Percentiles rank a stretch among this genome's conserved stretches.
These are phyloP conservation scores for Aegilops bicornis DNA, from an alignment of 176 grass and related monocot species.

Conservation along the genomic window DNA sequence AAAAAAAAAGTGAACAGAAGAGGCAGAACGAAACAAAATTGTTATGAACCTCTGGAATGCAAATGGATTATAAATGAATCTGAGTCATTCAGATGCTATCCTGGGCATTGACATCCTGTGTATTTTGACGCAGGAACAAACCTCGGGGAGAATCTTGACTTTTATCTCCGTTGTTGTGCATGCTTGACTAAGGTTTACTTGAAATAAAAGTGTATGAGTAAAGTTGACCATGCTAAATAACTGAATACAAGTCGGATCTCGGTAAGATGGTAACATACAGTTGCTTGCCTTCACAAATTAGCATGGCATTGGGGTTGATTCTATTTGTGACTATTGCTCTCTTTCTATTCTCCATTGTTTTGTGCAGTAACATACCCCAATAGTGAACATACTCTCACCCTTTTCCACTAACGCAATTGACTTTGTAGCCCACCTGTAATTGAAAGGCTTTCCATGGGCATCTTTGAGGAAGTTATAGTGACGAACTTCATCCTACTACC, in stretches of 20 bases:
- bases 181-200: background rate
- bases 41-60: too few relatives aligned
- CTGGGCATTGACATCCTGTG: background rate
- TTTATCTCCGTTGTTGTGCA: background rate
- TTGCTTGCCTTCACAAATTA: background rate
- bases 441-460: slow-evolving; percentile 71
- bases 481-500: slow-evolving; percentile 77
- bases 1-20: background rate
- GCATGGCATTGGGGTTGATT: background rate
- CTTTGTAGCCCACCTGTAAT: slow-evolving; percentile 56
- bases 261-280: background rate
- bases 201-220: too few relatives aligned
- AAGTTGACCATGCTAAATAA: too few relatives aligned
- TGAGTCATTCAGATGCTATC: background rate
- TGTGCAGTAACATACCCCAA: background rate
- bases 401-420: background rate
- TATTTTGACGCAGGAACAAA: background rate
- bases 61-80: background rate
- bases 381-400: background rate
- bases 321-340: background rate
- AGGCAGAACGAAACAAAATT: too few relatives aligned
- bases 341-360: slow-evolving; percentile 2
- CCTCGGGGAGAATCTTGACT: background rate
- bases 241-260: too few relatives aligned
- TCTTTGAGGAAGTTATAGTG: slow-evolving; percentile 92